Percentiles rank a stretch among this genome's conserved stretches.
phyloP scores from a whole-genome alignment of 2,329 filamentous ascomycete genomes.

The Exophiala sideris region DNA sequence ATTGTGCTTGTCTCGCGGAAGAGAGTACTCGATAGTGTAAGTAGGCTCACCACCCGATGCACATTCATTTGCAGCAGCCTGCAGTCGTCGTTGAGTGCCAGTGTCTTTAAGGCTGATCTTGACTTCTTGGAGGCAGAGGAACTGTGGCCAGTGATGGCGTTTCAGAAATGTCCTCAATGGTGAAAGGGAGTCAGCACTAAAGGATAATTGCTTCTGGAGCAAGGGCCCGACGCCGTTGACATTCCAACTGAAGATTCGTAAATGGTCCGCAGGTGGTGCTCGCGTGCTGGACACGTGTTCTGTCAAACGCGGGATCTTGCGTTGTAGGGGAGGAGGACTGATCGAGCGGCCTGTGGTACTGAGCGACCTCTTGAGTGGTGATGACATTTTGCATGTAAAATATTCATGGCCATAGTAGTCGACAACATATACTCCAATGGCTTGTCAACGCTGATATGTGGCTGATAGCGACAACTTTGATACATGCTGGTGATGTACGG shows the following conservation, averaged over 20 bases:
- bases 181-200: constrained; percentile 19
- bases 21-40: constrained; percentile 45
- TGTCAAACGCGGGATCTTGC: constrained; percentile 9
- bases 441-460: background rate
- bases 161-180: constrained; percentile 43
- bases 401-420: no score
- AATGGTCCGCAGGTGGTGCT: constrained; percentile 1
- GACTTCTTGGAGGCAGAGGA: constrained; percentile 50
- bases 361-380: constrained; percentile 14
- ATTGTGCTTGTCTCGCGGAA: constrained; percentile 51
- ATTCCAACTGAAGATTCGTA: constrained; percentile 46
- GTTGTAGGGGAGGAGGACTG: constrained; percentile 17
- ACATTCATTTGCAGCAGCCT: constrained; percentile 36
- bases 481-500: background rate
- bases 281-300: constrained; percentile 6
- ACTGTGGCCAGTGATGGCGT: constrained; percentile 43
- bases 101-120: constrained; percentile 44
- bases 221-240: constrained; percentile 48
- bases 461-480: background rate
- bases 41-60: constrained; percentile 29
- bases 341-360: constrained; percentile 8
- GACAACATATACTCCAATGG: background rate
- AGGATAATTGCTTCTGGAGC: constrained; percentile 39
- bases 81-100: constrained; percentile 39
- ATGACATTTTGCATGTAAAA: background rate